Conservation (phyloP, 2,329 filamentous ascomycete species). For the Exserohilum turcica region DNA sequence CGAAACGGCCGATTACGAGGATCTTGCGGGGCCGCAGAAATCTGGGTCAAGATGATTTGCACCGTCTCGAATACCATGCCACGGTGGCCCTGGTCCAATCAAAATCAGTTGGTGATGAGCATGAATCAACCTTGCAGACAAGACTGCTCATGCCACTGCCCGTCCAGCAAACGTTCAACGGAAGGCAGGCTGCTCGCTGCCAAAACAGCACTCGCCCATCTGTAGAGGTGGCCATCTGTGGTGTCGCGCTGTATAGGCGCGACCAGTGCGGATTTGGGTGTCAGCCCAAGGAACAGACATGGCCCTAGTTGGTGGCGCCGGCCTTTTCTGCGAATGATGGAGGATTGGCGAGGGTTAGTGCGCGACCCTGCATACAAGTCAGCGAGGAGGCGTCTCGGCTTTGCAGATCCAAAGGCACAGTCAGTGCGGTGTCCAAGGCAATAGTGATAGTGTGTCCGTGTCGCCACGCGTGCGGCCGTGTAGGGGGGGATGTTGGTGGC, state of each 20-base stretch:
- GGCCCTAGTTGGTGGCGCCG: not conserved
- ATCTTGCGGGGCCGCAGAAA: slow-evolving; percentile 9
- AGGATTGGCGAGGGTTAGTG: not conserved
- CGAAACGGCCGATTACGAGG: slow-evolving; percentile 6
- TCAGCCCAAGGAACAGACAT: not conserved
- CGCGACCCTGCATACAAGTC: not conserved
- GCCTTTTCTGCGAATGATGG: slow-evolving; percentile 6
- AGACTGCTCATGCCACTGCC: not conserved
- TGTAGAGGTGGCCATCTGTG: not conserved
- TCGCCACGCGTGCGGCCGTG: not conserved
- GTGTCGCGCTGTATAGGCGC: not conserved
- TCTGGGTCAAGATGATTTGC: slow-evolving; percentile 3
- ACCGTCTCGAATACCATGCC: slow-evolving; percentile 6
- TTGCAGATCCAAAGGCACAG: not conserved
- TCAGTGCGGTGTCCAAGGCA: not conserved
- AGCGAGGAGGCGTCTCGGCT: not conserved
- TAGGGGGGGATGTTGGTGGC: not conserved
- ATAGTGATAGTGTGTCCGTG: not conserved
- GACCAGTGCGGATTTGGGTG: not conserved
- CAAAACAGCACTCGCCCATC: not conserved
- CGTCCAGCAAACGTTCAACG: not conserved
- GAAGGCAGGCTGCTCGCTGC: not conserved
- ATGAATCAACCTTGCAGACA: not conserved
- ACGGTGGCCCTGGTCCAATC: slow-evolving; percentile 10
- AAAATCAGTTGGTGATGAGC: not conserved